Base-by-base conservation (phyloP, 805 yeast species). In the Candida pseudofarinosa region DNA sequence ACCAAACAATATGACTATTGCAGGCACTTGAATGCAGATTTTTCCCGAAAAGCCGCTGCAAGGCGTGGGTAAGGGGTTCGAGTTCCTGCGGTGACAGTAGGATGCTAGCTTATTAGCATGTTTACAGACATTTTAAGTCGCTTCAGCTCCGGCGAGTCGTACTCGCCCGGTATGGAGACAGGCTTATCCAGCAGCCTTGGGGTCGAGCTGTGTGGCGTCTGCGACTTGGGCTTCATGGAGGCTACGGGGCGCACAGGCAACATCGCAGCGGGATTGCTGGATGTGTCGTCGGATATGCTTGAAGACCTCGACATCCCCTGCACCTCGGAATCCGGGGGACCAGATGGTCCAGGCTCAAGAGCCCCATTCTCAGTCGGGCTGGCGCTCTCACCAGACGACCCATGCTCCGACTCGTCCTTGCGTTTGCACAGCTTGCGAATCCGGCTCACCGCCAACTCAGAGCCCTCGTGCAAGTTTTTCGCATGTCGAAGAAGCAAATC, bases 401-500 rank as follows among this genome's bases (percentile, higher is more conserved):
- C 14, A n/a, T 37, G 32, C 10, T 20, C 33, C 33, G 39, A 35
- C 4, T 35, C 45, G 38, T 48, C 56, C 40, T 48, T 48, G n/a
- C 61, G 54, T 47, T 62, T 63, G 45, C 58, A 58, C 60, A 59
- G 65, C 50, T 67, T 69, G 36, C 76, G 54, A 33, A 70, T 65
- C 37, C 76, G 59, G 40, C 65, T 60, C n/a, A 70, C 71, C 8
- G 74, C 72, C 48, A 59, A 43, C 49, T 70, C 76, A 42, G 65
- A 60, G 12, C 76, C 76, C 44, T 66, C 60, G 42, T 70, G 76
- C 38, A 70, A 57, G 49, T 70, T 70, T 46, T 70, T 70, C 13
- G 76, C 76, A 48, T 70, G 76, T 39, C 76, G 51, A 39, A 70
- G 55, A 31, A 69, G 59, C 44, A 70, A 61, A 51, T 70, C 76